phyloP scores from a whole-genome alignment of 139 green algal species.

The Chlorella sp. region DNA sequence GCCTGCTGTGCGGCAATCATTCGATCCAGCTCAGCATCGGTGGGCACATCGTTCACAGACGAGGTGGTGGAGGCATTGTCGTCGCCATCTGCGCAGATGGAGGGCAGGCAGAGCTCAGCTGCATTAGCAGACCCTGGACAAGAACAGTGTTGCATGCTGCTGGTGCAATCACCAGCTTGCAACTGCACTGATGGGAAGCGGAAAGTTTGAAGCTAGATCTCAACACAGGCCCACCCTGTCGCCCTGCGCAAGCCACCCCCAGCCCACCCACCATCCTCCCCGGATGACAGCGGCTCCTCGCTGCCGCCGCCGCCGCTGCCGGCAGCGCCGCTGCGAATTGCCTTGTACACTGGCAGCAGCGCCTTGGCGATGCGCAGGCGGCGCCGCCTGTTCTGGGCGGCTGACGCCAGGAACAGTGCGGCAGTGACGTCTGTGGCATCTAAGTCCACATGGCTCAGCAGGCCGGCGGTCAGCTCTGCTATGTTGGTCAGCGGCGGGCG shows the following conservation, averaged over 20 bases:
- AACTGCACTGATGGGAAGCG: no score
- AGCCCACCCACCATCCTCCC: conserved; percentile 5
- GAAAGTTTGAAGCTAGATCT: no score
- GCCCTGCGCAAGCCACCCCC: not conserved
- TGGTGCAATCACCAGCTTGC: no score
- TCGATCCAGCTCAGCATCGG: conserved; percentile 12
- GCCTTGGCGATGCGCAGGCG: conserved; percentile 50
- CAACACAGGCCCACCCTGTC: no score
- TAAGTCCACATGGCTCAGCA: conserved; percentile 52
- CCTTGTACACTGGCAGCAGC: conserved; percentile 43
- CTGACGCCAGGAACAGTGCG: conserved; percentile 44
- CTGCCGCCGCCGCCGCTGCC: not conserved
- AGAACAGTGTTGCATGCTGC: no score
- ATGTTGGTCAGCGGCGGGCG: conserved; percentile 52
- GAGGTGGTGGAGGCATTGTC: not conserved
- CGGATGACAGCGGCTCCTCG: not conserved
- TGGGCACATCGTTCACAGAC: conserved; percentile 22
- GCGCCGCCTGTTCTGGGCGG: conserved; percentile 51
- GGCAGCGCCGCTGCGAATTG: not conserved
- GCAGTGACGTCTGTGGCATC: conserved; percentile 54
- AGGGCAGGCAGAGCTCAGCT: no score
- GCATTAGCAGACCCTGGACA: no score
- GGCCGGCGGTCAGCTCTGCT: conserved; percentile 50
- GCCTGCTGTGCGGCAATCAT: not conserved
- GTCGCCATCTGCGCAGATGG: not conserved